Evolutionary conservation across 768 basidiomycete species (phyloP), one percentile per base, ranked within the genome.

Genomic region (Rhizopogon sp.): DNA sequence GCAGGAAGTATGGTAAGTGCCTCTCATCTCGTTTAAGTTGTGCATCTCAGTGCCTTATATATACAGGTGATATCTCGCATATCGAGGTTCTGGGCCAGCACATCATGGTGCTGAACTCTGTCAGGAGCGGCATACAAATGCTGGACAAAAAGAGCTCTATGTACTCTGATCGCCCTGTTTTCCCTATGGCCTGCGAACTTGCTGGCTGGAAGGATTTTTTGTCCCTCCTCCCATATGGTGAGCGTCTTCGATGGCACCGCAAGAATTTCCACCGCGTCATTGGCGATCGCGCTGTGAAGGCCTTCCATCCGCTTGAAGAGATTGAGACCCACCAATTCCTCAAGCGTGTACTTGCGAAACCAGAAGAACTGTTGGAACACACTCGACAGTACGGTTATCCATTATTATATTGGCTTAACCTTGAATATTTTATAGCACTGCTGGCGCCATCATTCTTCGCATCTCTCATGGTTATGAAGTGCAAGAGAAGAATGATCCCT

Each of bases 121-220:
- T 72, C 20, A 73, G 75, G 61, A 62, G 72, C n/a, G 81, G 82
- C n/a, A 44, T 71, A 55, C 81, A 85, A 52, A 75, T 87, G 70
- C 72, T 87, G 47, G 83, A 87, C 65, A 84, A 84, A 69, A 84
- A 84, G 61, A 83, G 82, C 56, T 73, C 80, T 28, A 76, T 80
- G 41, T 87, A 86, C 65, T 86, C 85, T 20, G 85, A 87, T 60
- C 80, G 85, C 17, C 85, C 85, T 0, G 66, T 70, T 13, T 58
- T 77, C 22, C 70, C 74, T 0, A 75, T 76, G 74, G 71, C 70
- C 47, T 69, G 67, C 37, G 68, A 71, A 45, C 63, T 72, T 10
- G 62, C 69, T 16, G 72, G 67, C 29, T 68, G 69, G 67, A 64
- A 70, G 54, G 47, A 71, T 50, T 63, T 69, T 2, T 58, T 77